phyloP scores from a whole-genome alignment of 352 stramenopile species.

The Phytopythium chamaehyphon region DNA sequence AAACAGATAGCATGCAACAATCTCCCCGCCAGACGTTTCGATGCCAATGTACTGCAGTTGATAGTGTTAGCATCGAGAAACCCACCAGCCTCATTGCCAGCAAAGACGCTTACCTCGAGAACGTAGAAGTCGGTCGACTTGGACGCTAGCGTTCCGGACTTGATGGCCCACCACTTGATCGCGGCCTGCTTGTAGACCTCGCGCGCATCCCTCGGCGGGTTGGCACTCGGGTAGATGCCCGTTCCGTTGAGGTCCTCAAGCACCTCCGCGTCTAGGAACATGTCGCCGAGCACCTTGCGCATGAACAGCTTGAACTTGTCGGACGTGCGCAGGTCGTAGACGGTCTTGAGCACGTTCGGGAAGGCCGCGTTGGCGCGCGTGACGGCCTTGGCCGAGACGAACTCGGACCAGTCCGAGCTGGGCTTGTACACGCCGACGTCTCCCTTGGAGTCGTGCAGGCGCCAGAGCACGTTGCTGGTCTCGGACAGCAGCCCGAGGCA shows the following conservation, averaged over 20 bases:
- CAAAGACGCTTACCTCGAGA: constrained; percentile 44
- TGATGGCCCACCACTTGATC: constrained; percentile 89
- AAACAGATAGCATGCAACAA: constrained; percentile 82
- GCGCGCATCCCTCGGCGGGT: constrained; percentile 53
- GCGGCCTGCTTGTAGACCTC: constrained; percentile 84
- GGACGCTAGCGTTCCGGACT: constrained; percentile 68
- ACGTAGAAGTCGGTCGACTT: constrained; percentile 88
- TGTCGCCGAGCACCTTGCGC: constrained; percentile 73
- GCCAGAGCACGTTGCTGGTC: constrained; percentile 76
- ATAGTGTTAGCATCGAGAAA: constrained; percentile 4
- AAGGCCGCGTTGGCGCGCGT: constrained; percentile 74
- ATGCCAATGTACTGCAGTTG: constrained; percentile 74
- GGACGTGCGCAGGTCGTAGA: constrained; percentile 83
- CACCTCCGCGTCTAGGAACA: constrained; percentile 82
- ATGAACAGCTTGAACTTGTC: constrained; percentile 86
- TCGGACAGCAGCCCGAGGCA: constrained; percentile 69
- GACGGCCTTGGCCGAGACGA: constrained; percentile 77
- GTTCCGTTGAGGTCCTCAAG: constrained; percentile 80
- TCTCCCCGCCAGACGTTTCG: constrained; percentile 65
- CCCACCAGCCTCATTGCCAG: constrained; percentile 4
- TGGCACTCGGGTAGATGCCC: constrained; percentile 72
- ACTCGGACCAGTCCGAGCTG: constrained; percentile 85
- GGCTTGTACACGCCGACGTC: constrained; percentile 83
- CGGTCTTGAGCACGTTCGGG: constrained; percentile 75
- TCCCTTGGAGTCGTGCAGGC: constrained; percentile 74